phyloP scores from a whole-genome alignment of 495 filamentous ascomycete genomes.

The Tuber umbilicatum region DNA sequence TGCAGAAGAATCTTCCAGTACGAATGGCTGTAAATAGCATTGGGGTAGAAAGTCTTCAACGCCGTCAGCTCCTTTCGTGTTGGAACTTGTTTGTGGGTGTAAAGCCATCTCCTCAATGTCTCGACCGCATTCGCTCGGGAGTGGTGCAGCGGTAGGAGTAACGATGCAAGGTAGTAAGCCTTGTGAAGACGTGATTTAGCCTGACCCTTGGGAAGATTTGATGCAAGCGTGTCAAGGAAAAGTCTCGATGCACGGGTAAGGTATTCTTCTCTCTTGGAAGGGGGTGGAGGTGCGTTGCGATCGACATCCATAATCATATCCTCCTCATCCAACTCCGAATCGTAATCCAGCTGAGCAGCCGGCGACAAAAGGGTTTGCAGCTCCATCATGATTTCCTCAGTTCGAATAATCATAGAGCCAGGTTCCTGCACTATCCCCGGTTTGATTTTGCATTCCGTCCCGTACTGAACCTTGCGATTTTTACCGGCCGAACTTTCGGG shows the following conservation, averaged over 20 bases:
- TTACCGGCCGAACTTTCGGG: constrained; percentile 4
- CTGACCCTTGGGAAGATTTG: constrained; percentile 24
- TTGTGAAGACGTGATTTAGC: constrained; percentile 26
- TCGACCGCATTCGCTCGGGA: constrained; percentile 34
- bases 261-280: constrained; percentile 16
- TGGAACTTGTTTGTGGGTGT: constrained; percentile 28
- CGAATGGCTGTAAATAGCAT: constrained; percentile 17
- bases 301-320: constrained; percentile 35
- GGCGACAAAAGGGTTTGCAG: constrained; percentile 24
- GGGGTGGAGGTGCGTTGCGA: constrained; percentile 12
- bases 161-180: constrained; percentile 34
- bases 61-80: constrained; percentile 24
- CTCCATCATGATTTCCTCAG: constrained; percentile 36
- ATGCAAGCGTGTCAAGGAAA: constrained; percentile 29
- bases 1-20: constrained; percentile 34
- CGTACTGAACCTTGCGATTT: not conserved
- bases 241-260: constrained; percentile 22
- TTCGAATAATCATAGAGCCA: constrained; percentile 30
- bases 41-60: constrained; percentile 35
- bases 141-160: constrained; percentile 37
- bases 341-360: constrained; percentile 6
- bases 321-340: constrained; percentile 27
- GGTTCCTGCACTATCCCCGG: constrained; percentile 28
- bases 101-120: constrained; percentile 38
- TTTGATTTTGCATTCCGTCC: constrained; percentile 13